Base-by-base conservation (phyloP, 768 basidiomycete species). In the Trametes coccinea region DNA sequence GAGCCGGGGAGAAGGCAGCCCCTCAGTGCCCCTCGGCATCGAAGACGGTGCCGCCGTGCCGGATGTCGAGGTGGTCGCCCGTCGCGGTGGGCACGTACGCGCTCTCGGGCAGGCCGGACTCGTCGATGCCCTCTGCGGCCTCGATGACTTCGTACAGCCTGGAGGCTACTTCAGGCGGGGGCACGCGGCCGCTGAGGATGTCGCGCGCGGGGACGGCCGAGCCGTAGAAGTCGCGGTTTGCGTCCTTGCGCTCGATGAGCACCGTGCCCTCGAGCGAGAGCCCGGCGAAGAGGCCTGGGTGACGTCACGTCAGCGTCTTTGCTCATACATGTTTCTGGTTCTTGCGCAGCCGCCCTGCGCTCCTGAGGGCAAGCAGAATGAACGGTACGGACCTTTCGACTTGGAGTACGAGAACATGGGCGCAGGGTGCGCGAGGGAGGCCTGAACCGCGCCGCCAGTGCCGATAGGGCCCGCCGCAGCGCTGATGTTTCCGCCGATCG, bases 401-500 rank as follows among this genome's bases (percentile, higher is more conserved):
- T 95, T 92, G 9, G 93, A 95, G 73, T 97, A 96, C 63, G 92
- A 93, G 76, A 97, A 99, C 92, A 98, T 95, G 4, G 95, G 95
- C 17, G 95, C 88, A 0, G 96, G 96, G 74, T 95, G 93, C 4
- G 94, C 93, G 44, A 96, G 79, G 2, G 85, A 87, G 1, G 94
- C 86, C 67, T 94, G 89, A 0, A 97, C 85, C 61, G 91, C 90
- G 3, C 92, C 96, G 4, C 95, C 95, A 0, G 96, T 97, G 1
- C 95, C 96, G 61, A 98, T 90, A 0, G 95, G 95, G 1, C 95
- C 95, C 6, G 95, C 95, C 0, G 88, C 79, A 2, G 91, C 93
- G 65, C 84, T 86, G 70, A 94, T 81, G 68, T 89, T 88, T 4
- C 96, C 96, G 1, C 96, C 96, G 56, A 98, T 92, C 2, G 95